A percentile compares a stretch with the other conserved stretches of the same genome.
These are phyloP conservation scores for Naganishia onofrii DNA, from an alignment of 768 basidiomycete genomes.

Conservation along the genomic window DNA sequence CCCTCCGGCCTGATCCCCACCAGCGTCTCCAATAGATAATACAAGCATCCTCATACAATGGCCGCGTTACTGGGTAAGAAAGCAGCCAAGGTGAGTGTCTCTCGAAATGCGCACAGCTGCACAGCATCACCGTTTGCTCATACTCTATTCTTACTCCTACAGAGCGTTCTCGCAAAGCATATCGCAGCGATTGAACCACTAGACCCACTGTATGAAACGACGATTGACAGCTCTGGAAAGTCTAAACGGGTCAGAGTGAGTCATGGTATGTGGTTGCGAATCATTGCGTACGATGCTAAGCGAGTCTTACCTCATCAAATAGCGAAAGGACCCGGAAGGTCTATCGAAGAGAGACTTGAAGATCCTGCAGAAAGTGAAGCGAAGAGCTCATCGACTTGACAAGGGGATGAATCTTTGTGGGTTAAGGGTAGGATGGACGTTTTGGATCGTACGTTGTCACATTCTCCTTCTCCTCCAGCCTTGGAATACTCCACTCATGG, in stretches of 20 bases:
- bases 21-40: too few relatives aligned
- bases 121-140: background rate
- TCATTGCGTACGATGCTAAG: background rate
- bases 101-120: background rate
- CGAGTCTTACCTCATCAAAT: background rate
- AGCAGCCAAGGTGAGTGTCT: conserved; percentile 34
- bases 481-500: background rate
- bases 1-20: too few relatives aligned
- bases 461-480: background rate
- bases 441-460: conserved; percentile 59
- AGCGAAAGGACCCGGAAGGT: conserved; percentile 72
- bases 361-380: conserved; percentile 70
- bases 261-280: background rate
- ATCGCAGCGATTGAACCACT: conserved; percentile 66
- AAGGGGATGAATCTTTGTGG: conserved; percentile 79
- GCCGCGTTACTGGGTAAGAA: conserved; percentile 32
- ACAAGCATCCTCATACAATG: conserved; percentile 7
- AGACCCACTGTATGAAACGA: conserved; percentile 72
- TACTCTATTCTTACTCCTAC: background rate
- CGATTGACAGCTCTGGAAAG: conserved; percentile 61
- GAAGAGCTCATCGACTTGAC: conserved; percentile 78
- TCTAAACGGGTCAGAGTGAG: conserved; percentile 62
- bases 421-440: conserved; percentile 80
- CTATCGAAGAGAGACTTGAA: conserved; percentile 71
- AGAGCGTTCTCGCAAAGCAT: conserved; percentile 62